phyloP scores from a whole-genome alignment of 202 grass and related monocot species.

The Brachypodium distachyon region DNA sequence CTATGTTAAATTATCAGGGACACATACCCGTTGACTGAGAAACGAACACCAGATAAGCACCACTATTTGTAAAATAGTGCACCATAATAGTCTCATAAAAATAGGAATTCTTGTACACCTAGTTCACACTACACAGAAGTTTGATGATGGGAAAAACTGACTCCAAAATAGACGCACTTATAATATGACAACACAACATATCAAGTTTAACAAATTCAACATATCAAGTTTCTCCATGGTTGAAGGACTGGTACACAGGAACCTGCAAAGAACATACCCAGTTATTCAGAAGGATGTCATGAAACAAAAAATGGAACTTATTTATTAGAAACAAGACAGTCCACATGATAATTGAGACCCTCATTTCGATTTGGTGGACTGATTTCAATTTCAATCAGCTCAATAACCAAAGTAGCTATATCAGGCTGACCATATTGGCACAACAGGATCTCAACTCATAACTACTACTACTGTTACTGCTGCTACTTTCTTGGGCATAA shows the following conservation, averaged over 20 bases:
- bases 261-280: conserved; percentile 41
- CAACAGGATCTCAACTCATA: not conserved
- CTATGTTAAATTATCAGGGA: too few relatives aligned
- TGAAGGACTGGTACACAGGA: conserved; percentile 87
- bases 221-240: conserved; percentile 40
- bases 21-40: not conserved
- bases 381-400: not conserved
- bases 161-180: conserved; percentile 18
- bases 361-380: not conserved
- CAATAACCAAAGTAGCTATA: not conserved
- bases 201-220: conserved; percentile 12
- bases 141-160: conserved; percentile 2
- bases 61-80: conserved; percentile 20
- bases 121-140: conserved; percentile 20
- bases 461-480: not conserved
- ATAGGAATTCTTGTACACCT: conserved; percentile 39
- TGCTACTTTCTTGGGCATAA: not conserved
- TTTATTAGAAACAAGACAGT: not conserved
- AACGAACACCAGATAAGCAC: not conserved
- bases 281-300: not conserved
- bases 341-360: not conserved
- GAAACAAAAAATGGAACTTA: not conserved
- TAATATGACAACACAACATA: conserved; percentile 28
- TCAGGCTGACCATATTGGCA: not conserved
- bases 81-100: conserved; percentile 26